Percentiles rank a stretch among this genome's conserved stretches.
phyloP scores from a whole-genome alignment of 169 alveolate genomes.

The Theileria parva region DNA sequence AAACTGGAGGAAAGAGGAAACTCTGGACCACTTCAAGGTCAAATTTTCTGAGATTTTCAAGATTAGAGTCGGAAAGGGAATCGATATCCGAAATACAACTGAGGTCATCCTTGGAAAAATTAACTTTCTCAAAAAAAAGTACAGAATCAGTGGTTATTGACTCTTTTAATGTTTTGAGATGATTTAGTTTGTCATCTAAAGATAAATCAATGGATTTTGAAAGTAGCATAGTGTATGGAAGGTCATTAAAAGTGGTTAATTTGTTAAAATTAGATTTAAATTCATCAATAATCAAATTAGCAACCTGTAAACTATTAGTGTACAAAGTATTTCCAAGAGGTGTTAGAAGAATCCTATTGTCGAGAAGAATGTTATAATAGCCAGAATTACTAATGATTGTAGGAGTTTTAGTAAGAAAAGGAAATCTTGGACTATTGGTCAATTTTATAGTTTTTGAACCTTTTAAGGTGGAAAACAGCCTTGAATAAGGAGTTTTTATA shows the following conservation, averaged over 20 bases:
- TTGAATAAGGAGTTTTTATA: not conserved
- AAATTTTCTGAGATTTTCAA: conserved; percentile 8
- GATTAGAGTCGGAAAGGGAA: not conserved
- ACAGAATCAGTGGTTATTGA: conserved; percentile 42
- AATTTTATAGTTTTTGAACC: conserved; percentile 27
- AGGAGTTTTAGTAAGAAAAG: conserved; percentile 34
- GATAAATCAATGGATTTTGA: conserved; percentile 35
- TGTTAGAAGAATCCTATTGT: conserved; percentile 45
- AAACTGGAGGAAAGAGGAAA: conserved; percentile 25
- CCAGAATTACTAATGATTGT: not conserved
- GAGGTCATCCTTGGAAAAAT: not conserved
- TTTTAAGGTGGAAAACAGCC: not conserved
- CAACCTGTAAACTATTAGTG: conserved; percentile 16
- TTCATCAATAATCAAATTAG: conserved; percentile 29
- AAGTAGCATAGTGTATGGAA: conserved; percentile 46
- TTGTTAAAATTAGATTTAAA: conserved; percentile 31
- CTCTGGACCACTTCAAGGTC: conserved; percentile 50
- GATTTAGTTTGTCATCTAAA: not conserved
- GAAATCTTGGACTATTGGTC: conserved; percentile 32
- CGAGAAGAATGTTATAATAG: conserved; percentile 22
- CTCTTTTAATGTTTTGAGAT: conserved; percentile 13
- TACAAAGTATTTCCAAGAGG: conserved; percentile 49
- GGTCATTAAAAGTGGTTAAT: conserved; percentile 37
- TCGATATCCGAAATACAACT: conserved; percentile 25
- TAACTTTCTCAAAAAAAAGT: conserved; percentile 20